These are phyloP conservation scores for Chrysopogon serrulatus DNA, from an alignment of 176 grass and related monocot genomes.

Conservation along the genomic window DNA sequence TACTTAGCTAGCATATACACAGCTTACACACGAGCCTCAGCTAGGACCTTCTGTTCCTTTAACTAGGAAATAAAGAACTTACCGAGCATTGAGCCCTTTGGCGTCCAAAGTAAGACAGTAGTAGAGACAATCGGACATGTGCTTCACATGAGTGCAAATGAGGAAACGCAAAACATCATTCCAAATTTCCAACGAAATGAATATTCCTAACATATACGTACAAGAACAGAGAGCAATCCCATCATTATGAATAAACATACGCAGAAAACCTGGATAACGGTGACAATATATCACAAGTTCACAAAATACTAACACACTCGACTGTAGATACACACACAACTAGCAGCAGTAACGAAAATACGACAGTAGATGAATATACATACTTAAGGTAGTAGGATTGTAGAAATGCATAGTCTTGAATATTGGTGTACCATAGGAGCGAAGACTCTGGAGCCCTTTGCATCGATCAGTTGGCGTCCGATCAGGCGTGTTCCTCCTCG, in stretches of 20 bases:
- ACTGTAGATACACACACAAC: not conserved
- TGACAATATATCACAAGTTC: not conserved
- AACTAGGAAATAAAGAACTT: not conserved
- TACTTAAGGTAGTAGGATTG: not conserved
- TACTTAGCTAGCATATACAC: not conserved
- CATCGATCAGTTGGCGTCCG: not conserved
- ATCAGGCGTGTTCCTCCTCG: constrained; percentile 39
- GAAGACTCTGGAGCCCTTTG: not conserved
- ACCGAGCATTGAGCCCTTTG: not conserved
- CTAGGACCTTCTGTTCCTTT: too few relatives aligned
- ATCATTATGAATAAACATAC: not conserved
- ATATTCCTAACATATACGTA: constrained; percentile 22
- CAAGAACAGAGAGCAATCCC: not conserved
- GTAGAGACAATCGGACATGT: not conserved
- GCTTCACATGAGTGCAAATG: not conserved
- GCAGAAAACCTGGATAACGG: not conserved
- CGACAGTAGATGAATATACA: not conserved
- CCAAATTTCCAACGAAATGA: not conserved
- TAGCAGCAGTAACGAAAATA: not conserved
- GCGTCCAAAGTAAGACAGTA: not conserved
- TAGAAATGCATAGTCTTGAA: not conserved
- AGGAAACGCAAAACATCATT: not conserved
- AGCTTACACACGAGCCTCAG: too few relatives aligned
- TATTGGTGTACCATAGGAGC: not conserved
- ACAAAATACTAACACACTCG: not conserved